Evolutionary conservation across 2,329 filamentous ascomycete species (phyloP).

Genomic region (Cordyceps pruinosa): DNA sequence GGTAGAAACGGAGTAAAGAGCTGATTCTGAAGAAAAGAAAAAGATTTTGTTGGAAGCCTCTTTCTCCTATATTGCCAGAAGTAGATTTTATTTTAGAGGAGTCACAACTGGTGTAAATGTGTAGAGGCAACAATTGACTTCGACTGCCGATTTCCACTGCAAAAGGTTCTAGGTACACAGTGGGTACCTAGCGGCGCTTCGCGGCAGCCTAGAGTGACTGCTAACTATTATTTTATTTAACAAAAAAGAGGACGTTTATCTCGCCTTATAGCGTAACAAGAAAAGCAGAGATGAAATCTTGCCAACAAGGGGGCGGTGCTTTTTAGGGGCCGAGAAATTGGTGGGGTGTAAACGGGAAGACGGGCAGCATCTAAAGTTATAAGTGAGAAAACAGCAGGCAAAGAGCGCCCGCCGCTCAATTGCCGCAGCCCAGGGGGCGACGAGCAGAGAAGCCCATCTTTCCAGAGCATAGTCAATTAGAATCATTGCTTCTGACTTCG

Average conservation of each 20-base stretch:
- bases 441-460: too few species aligned
- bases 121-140: neutral
- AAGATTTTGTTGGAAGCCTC: neutral
- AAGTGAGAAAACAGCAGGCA: conserved; percentile 1
- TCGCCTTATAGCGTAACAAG: too few species aligned
- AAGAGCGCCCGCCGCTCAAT: conserved; percentile 2
- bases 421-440: too few species aligned
- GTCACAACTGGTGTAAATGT: neutral
- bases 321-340: too few species aligned
- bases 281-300: too few species aligned
- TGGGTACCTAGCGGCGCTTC: neutral
- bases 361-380: conserved; percentile 8
- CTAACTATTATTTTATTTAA: neutral
- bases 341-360: neutral
- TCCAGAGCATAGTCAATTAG: too few species aligned
- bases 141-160: neutral
- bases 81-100: neutral
- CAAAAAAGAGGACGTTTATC: neutral
- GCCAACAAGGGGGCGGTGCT: too few species aligned
- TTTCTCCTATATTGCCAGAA: neutral
- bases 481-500: too few species aligned
- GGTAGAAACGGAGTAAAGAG: neutral
- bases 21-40: neutral
- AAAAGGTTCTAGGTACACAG: neutral
- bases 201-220: neutral